Evolutionary conservation across 2,329 filamentous ascomycete species (phyloP), one percentile per base, ranked within the genome.

Genomic region (Malbranchea zuffiana): DNA sequence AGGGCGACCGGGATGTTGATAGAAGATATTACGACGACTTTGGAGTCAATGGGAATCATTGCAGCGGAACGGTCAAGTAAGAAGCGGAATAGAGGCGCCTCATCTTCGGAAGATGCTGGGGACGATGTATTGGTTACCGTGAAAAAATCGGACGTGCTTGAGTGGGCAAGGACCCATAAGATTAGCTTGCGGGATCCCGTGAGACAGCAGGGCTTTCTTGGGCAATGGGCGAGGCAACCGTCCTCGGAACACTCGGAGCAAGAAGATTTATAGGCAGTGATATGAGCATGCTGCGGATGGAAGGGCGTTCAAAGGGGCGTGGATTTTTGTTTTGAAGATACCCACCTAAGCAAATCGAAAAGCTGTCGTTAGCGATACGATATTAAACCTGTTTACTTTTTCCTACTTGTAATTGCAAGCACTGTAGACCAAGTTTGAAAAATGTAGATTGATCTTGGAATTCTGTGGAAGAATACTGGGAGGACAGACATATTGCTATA

Each of bases 41-140:
- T 95, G 37, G 75, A 81, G 42, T 78, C 84, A 40, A 94, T 95
- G 84, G 78, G 72, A 6, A 64, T 90, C 23, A 66, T 80, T 31
- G 69, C 74, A 43, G 54, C 55, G 13, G 63, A 62, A 40, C 67
- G 67, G 48, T 64, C 53, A 11, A 55, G 32, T 59, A 76, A 58
- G 67, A 79, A 51, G 72, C 47, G 71, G 64, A 53, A 56, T 62
- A 57, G 64, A 64, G 61, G 25, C 12, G 49, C 54, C 18, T 40
- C 48, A 12, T 36, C 42, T 10, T 25, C 45, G 17, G 52, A 48
- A 11, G 38, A 47, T 5, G 50, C 43, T 12, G 52, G 49, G 7
- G 39, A 47, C 6, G 50, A 48, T 6, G 41, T 48, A 13, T 47
- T 51, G 3, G 43, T 50, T 24, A 56, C 63, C 34, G 59, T 71